Conservation (phyloP, 345 rosid genomes). For the Clarkia xantiana region DNA sequence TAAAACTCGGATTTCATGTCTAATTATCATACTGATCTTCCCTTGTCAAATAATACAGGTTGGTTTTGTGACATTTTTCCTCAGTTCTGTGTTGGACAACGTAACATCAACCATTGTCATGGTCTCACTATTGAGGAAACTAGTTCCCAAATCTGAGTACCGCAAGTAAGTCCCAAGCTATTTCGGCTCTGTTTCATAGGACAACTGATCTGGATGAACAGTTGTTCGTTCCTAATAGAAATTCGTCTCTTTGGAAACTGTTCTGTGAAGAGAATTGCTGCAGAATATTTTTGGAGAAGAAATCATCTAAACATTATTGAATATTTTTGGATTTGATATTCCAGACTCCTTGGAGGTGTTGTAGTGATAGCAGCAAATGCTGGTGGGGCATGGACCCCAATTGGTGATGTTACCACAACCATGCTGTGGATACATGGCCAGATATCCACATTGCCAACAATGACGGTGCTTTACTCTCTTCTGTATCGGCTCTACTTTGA, state of each 20-base stretch:
- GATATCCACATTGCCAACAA: constrained; percentile 66
- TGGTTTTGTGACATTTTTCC: constrained; percentile 86
- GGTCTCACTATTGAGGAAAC: constrained; percentile 87
- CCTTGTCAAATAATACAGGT: constrained; percentile 33
- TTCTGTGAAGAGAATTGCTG: background rate
- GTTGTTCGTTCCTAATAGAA: too few relatives aligned
- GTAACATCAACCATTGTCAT: constrained; percentile 89
- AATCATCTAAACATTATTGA: too few relatives aligned
- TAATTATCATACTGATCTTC: constrained; percentile 10
- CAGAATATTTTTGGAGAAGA: too few relatives aligned
- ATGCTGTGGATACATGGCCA: constrained; percentile 99
- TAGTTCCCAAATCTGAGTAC: constrained; percentile 79
- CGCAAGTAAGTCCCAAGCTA: constrained; percentile 56
- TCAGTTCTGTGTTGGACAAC: constrained; percentile 83
- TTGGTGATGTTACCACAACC: constrained; percentile 95
- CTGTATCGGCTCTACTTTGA: too few relatives aligned
- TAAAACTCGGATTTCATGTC: background rate
- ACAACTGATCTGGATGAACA: too few relatives aligned
- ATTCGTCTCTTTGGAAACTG: background rate
- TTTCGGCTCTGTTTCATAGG: background rate
- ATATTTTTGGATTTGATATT: background rate
- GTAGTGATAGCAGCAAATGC: constrained; percentile 96
- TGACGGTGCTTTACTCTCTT: constrained; percentile 38
- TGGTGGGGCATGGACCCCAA: constrained; percentile 99
- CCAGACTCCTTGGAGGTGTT: constrained; percentile 88